phyloP scores from a whole-genome alignment of 83 land plant genomes.

The Picea abies region DNA sequence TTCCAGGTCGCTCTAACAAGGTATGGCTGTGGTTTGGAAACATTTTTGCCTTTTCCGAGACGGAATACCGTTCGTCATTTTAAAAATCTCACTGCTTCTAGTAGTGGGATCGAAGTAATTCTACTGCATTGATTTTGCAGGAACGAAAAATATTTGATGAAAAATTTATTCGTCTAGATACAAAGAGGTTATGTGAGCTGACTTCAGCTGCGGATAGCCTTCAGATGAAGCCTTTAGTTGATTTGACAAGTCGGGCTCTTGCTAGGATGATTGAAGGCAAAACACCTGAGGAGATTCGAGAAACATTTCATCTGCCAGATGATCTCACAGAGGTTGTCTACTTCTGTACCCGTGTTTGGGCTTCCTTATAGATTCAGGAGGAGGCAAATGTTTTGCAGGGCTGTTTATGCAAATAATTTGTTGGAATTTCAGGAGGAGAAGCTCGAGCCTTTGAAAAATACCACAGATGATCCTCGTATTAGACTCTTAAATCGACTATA shows the following conservation, averaged over 20 bases:
- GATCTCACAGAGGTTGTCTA: constrained; percentile 93
- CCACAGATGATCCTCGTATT: constrained; percentile 92
- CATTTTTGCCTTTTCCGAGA: not conserved
- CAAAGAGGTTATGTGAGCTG: constrained; percentile 87
- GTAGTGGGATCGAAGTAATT: not conserved
- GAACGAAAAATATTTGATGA: constrained; percentile 95
- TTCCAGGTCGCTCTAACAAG: constrained; percentile 97
- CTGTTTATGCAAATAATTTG: constrained; percentile 5
- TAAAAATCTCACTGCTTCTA: not conserved
- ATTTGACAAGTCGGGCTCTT: constrained; percentile 92
- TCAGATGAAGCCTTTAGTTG: constrained; percentile 91
- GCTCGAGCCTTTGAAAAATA: constrained; percentile 87
- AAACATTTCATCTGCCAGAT: constrained; percentile 93
- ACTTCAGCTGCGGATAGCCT: constrained; percentile 99
- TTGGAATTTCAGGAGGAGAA: constrained; percentile 74
- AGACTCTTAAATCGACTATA: constrained; percentile 87
- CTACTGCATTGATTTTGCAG: constrained; percentile 25
- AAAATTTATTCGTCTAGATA: constrained; percentile 84
- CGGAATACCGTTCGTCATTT: not conserved
- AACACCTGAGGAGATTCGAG: constrained; percentile 95
- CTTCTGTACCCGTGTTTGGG: not conserved
- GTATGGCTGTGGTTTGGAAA: constrained; percentile 26
- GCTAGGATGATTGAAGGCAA: constrained; percentile 99
- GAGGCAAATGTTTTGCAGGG: not conserved
- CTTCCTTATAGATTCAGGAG: not conserved